Conservation (phyloP, 495 filamentous ascomycete genomes). For the Aspergillus nidulans region DNA sequence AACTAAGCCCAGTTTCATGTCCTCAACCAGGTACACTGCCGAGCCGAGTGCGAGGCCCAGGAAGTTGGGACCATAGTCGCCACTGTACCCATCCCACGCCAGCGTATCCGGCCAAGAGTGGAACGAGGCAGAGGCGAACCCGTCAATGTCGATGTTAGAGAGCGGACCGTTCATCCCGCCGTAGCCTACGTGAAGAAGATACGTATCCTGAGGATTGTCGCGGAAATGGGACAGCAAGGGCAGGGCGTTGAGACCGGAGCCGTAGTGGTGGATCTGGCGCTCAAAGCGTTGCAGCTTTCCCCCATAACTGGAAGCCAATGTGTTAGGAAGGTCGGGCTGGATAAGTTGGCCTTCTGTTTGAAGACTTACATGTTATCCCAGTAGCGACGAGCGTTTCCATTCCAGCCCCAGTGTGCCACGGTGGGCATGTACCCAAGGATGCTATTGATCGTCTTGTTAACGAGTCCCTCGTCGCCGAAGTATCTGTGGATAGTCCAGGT, state of each 20-base stretch:
- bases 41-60: conserved; percentile 42
- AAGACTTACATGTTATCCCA: conserved; percentile 39
- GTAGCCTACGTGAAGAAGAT: conserved; percentile 45
- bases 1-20: conserved; percentile 28
- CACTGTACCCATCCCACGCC: conserved; percentile 48
- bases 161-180: conserved; percentile 44
- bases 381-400: conserved; percentile 50
- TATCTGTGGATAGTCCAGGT: conserved; percentile 24
- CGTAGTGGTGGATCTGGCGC: conserved; percentile 55
- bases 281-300: conserved; percentile 49
- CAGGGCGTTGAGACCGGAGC: conserved; percentile 48
- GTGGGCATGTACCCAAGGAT: conserved; percentile 49
- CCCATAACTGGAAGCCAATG: conserved; percentile 24
- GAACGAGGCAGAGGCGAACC: conserved; percentile 46
- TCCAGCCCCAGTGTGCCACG: conserved; percentile 51
- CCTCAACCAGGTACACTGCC: conserved; percentile 38
- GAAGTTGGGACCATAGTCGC: conserved; percentile 50
- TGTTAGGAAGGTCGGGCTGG: too few species aligned
- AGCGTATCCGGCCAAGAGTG: conserved; percentile 49
- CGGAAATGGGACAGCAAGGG: conserved; percentile 43
- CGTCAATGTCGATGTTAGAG: conserved; percentile 46
- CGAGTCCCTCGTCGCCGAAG: conserved; percentile 38
- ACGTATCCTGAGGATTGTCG: conserved; percentile 27
- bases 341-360: too few species aligned
- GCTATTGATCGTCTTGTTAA: conserved; percentile 42